Base-by-base conservation (phyloP, 1,139 yeast genomes). In the Zygosaccharomyces pseudobailii region DNA sequence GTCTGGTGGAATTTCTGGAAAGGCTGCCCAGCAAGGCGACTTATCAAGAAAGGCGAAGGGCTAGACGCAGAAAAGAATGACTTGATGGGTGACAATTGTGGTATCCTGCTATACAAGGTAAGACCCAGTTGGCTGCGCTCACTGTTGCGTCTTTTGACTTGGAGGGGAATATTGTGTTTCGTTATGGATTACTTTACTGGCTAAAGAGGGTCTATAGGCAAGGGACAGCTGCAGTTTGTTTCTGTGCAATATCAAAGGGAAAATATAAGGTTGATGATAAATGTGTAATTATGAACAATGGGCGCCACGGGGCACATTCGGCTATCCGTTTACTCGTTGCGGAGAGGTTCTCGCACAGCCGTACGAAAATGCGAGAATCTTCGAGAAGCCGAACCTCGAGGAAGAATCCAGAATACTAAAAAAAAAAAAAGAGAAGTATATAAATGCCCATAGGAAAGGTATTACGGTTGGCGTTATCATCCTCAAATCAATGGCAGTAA, bases 21-120 rank as follows among this genome's bases (percentile, higher is more conserved):
- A 51, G 84, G 88, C 0, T 92, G 98, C 67, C 84, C 84, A 19
- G 80, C 90, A 3, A 71, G 96, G 47, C 74, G 78, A 45, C 80
- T 81, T 56, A 79, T 86, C 44, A 80, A 85, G 52, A 79, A 86
- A 75, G 97, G 97, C 0, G 80, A 85, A 55, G 97, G 97, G 0
- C 44, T 65, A 28, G 67, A 62, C 48, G 79, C 87, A 20, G 97
- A 90, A 60, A 80, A 85, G 51, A 96, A 89, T 47, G 66, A 59
- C 39, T 60, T 69, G 3, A 58, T 69, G 3, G 68, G 69, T 21
- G 69, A 65, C 49, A 65, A 67, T 47, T 71, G 74, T 53, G 90
- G 89, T 3, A 74, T 78, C 50, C 55, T 82, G 10, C 79, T 84
- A 52, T 71, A 75, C 34, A 69, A 69, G 49, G 68, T 83, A 5